These are phyloP conservation scores for Jamesozyma piceae DNA, from an alignment of 805 yeast genomes.

Conservation along the genomic window DNA sequence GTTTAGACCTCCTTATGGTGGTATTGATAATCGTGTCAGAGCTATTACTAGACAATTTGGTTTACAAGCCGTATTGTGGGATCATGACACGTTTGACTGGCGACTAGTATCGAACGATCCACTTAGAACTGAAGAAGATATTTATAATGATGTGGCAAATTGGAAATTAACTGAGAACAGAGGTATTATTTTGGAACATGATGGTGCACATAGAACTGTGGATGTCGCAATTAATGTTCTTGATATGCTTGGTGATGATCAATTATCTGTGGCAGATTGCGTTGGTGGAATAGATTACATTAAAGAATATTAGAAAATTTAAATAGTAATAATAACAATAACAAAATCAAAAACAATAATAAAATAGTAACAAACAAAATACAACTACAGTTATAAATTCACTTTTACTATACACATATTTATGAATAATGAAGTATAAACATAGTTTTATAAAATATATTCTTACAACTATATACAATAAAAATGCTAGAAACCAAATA, in stretches of 20 bases:
- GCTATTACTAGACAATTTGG: constrained; percentile 76
- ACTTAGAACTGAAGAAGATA: constrained; percentile 39
- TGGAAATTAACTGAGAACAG: constrained; percentile 38
- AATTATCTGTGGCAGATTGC: constrained; percentile 72
- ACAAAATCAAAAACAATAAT: not conserved
- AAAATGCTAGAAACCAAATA: too few species aligned
- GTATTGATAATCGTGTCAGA: constrained; percentile 79
- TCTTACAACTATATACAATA: too few species aligned
- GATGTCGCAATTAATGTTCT: constrained; percentile 54
- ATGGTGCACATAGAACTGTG: constrained; percentile 58
- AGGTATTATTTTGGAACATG: constrained; percentile 85
- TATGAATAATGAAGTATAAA: too few species aligned
- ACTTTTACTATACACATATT: too few species aligned
- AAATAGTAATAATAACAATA: not conserved
- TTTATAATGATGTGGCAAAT: constrained; percentile 43
- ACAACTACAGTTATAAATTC: too few species aligned
- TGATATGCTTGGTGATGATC: constrained; percentile 47
- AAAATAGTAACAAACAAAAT: too few species aligned
- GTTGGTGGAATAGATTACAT: constrained; percentile 59
- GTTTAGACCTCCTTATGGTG: constrained; percentile 97
- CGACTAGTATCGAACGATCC: constrained; percentile 43
- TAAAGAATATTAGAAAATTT: constrained; percentile 19
- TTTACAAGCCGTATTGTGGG: constrained; percentile 84
- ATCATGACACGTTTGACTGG: constrained; percentile 89
- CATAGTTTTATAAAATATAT: too few species aligned